phyloP scores from a whole-genome alignment of 495 filamentous ascomycete genomes.

The Neurospora sp. region DNA sequence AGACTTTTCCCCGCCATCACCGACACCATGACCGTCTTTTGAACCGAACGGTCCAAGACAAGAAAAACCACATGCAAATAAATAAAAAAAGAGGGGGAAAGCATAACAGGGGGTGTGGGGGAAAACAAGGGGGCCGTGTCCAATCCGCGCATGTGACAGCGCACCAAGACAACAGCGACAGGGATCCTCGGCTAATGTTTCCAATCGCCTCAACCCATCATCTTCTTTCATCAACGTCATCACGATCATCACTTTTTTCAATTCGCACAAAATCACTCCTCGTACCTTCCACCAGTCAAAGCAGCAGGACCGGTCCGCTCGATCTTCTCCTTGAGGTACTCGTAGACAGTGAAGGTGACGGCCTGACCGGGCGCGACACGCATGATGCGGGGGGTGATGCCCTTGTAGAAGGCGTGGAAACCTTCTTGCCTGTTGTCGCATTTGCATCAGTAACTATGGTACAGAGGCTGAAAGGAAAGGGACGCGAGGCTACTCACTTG shows the following conservation, averaged over 20 bases:
- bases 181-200: neutral
- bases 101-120: neutral
- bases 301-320: slow-evolving; percentile 61
- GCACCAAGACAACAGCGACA: neutral
- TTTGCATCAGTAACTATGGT: neutral
- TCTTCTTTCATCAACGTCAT: neutral
- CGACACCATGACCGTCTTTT: neutral
- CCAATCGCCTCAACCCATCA: neutral
- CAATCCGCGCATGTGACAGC: neutral
- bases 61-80: neutral
- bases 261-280: slow-evolving; percentile 43
- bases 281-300: slow-evolving; percentile 57
- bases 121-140: neutral
- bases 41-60: neutral
- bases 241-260: neutral
- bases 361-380: slow-evolving; percentile 95
- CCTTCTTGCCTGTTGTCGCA: slow-evolving; percentile 58
- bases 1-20: neutral
- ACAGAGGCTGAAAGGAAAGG: neutral
- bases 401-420: slow-evolving; percentile 92
- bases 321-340: slow-evolving; percentile 73
- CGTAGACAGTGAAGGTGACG: slow-evolving; percentile 96
- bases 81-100: neutral
- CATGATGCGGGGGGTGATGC: slow-evolving; percentile 96
- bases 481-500: slow-evolving; percentile 41